Base-by-base conservation (phyloP, 2,329 filamentous ascomycete species). In the Fusarium kyushuense region DNA sequence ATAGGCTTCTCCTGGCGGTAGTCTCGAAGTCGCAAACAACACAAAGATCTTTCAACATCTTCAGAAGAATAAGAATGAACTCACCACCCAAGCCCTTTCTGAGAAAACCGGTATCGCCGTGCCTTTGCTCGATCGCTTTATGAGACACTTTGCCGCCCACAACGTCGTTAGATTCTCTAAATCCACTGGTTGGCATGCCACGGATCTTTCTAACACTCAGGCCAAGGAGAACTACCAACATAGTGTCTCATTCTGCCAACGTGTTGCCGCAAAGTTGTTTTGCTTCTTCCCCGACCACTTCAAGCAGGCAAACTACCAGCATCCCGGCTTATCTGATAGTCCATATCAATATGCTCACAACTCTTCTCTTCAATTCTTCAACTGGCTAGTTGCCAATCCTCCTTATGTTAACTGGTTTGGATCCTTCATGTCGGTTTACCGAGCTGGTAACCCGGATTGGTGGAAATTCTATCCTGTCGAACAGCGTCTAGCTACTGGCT, bases 81-180 rank as follows among this genome's bases (percentile, higher is more conserved):
- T 66, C 13, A 51, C 46, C 30, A 66, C 54, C 13, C 25, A 59
- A 17, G 33, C 19, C 2, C 54, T 66, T 1, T 43, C 58, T 29
- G 54, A 63, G 9, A 59, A 54, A 47, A 57, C 63, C 1, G 54
- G 62, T 12, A 59, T 68, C 25, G 42, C 55, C 12, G 19, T 9
- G 3, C 33, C 48, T 40, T 29, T 68, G 2, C 58, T 68, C 5
- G 38, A 54, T 11, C 58, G 65, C 1, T 66, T 66, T 36, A 68
- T 68, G 65, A 59, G 65, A 35, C 63, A 68, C 29, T 66, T 68
- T 52, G 51, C 51, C 10, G 58, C 65, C 3, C 54, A 68, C 23
- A 48, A 35, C 6, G 49, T 67, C 6, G 64, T 62, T 6, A 10
- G 30, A 6, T 65, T 54, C 46, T 62, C 45, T 19, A 55, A 63